A percentile compares a stretch with the other conserved stretches of the same genome.
phyloP scores from a whole-genome alignment of 192 early-diverging fungal genomes.

The Diversispora eburnea region DNA sequence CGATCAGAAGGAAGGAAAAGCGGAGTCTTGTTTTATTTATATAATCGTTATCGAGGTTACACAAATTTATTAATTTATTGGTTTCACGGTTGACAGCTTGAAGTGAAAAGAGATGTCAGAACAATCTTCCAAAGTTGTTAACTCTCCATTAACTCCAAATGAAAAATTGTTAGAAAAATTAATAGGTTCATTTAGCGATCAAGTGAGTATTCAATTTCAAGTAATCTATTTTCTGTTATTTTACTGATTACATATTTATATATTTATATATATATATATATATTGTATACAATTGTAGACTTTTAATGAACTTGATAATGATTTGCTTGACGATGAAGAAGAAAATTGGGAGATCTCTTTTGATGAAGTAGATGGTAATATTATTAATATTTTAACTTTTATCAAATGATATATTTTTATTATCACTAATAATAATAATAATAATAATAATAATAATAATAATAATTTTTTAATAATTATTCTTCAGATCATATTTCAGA shows the following conservation, averaged over 20 bases:
- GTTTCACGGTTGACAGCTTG: no score
- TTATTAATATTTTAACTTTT: neutral
- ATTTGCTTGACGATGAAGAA: neutral
- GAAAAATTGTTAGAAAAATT: constrained; percentile 26
- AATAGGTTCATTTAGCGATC: constrained; percentile 4
- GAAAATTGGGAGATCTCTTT: constrained; percentile 47
- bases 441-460: neutral
- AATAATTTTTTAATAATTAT: neutral
- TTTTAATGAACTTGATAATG: neutral
- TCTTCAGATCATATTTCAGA: constrained; percentile 59
- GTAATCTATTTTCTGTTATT: neutral
- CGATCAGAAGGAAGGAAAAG: no score
- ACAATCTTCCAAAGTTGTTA: no score
- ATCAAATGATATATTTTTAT: neutral
- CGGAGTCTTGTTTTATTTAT: no score
- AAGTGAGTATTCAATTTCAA: neutral
- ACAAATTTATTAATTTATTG: no score
- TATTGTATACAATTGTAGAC: no score
- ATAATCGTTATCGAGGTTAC: no score
- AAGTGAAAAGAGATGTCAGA: no score
- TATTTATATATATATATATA: no score
- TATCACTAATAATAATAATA: neutral
- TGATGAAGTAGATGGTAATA: constrained; percentile 56
- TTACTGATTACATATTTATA: neutral
- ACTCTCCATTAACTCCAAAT: neutral